Evolutionary conservation across 2,329 filamentous ascomycete species (phyloP).

Genomic region (Fusarium oligoseptatum): DNA sequence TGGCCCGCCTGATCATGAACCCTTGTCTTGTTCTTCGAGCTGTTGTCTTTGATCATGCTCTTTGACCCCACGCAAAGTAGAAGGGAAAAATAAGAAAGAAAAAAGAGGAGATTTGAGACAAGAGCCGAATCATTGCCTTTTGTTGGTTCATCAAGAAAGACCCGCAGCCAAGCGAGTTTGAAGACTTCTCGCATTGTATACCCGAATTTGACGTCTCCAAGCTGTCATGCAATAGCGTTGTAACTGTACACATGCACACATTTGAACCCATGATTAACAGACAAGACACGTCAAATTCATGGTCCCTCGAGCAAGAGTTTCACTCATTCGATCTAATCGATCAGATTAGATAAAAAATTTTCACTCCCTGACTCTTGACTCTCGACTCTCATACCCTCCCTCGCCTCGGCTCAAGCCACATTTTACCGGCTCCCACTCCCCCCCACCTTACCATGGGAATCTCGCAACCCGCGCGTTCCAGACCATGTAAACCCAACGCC

Average conservation of each 20-base stretch:
- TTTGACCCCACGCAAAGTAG: neutral
- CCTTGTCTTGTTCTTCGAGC: neutral
- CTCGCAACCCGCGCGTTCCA: slow-evolving; percentile 29
- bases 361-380: neutral
- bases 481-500: slow-evolving; percentile 18
- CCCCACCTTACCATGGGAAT: slow-evolving; percentile 15
- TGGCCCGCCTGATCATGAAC: slow-evolving; percentile 18
- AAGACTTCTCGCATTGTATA: neutral
- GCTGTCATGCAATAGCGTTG: neutral
- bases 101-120: neutral
- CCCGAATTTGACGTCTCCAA: neutral
- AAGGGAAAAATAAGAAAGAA: neutral
- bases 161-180: neutral
- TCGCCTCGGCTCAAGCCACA: slow-evolving; percentile 1
- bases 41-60: neutral
- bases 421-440: neutral
- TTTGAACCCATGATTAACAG: neutral
- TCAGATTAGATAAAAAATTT: slow-evolving; percentile 44
- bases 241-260: neutral
- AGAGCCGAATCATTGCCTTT: neutral
- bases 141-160: neutral
- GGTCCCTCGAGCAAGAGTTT: no score
- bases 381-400: neutral
- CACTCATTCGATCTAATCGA: slow-evolving; percentile 37
- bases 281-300: neutral